Percentiles rank a stretch among this genome's conserved stretches.
Conservation (phyloP, 148 eudicot species). For the Fallopia convolvulus region DNA sequence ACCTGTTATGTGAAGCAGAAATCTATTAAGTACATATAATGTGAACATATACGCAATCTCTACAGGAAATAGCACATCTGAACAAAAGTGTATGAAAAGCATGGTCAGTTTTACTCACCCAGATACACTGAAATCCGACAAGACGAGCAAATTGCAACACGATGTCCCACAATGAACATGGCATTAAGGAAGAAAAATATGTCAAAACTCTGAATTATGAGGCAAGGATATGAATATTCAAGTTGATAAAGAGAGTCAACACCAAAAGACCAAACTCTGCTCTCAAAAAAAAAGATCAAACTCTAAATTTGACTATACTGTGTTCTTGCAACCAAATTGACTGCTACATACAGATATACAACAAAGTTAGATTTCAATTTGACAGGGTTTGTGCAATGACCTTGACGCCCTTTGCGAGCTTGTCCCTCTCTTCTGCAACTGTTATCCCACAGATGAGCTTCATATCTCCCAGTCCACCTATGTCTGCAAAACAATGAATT, state of each 20-base stretch:
- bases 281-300: too few species aligned
- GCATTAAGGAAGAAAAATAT: not conserved
- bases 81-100: not conserved
- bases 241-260: not conserved
- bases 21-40: not conserved
- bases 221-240: too few species aligned
- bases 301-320: not conserved
- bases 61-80: not conserved
- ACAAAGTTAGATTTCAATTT: not conserved
- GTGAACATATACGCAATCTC: not conserved
- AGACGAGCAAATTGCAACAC: not conserved
- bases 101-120: constrained; percentile 29
- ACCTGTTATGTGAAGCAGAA: constrained; percentile 22
- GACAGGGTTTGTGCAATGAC: constrained; percentile 17
- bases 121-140: constrained; percentile 42
- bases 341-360: not conserved
- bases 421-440: constrained; percentile 75
- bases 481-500: constrained; percentile 29
- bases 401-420: constrained; percentile 68
- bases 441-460: constrained; percentile 69
- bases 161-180: not conserved
- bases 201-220: not conserved
- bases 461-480: constrained; percentile 76
- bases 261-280: not conserved
- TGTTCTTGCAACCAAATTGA: not conserved